These are phyloP conservation scores for Coleophoma crateriformis DNA, from an alignment of 2,329 filamentous ascomycete genomes.

Conservation along the genomic window DNA sequence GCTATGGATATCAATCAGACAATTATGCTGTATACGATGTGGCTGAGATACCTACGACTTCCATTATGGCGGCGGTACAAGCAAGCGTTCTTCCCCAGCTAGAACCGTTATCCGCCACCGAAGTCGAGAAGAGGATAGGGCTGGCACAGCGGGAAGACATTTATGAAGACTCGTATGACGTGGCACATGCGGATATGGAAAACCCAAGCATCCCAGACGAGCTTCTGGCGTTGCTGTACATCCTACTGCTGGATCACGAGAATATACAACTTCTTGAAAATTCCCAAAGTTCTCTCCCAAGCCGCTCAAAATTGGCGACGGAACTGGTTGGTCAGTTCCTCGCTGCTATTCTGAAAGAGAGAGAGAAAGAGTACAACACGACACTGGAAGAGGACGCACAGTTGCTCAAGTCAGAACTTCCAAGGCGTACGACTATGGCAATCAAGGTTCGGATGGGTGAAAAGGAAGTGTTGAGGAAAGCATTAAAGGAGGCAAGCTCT, in stretches of 20 bases:
- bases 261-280: conserved; percentile 30
- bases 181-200: conserved; percentile 25
- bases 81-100: conserved; percentile 4
- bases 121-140: conserved; percentile 26
- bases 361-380: conserved; percentile 44
- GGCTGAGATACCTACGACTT: conserved; percentile 50
- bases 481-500: conserved; percentile 31
- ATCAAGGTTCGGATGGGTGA: conserved; percentile 58
- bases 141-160: conserved; percentile 49
- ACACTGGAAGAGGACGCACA: conserved; percentile 43
- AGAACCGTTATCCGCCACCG: conserved; percentile 16
- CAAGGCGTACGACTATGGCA: conserved; percentile 42
- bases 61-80: conserved; percentile 32
- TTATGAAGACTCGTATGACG: conserved; percentile 56
- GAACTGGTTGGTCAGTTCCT: conserved; percentile 33
- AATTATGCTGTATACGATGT: conserved; percentile 63
- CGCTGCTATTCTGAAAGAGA: conserved; percentile 29
- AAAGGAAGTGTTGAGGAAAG: conserved; percentile 49
- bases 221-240: conserved; percentile 33
- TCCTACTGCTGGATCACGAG: conserved; percentile 32
- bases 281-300: conserved; percentile 26
- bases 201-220: conserved; percentile 26
- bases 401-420: conserved; percentile 27
- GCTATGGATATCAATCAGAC: conserved; percentile 63
- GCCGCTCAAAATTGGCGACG: conserved; percentile 36